phyloP scores from a whole-genome alignment of 2,329 filamentous ascomycete species.

The Venturia asperata region DNA sequence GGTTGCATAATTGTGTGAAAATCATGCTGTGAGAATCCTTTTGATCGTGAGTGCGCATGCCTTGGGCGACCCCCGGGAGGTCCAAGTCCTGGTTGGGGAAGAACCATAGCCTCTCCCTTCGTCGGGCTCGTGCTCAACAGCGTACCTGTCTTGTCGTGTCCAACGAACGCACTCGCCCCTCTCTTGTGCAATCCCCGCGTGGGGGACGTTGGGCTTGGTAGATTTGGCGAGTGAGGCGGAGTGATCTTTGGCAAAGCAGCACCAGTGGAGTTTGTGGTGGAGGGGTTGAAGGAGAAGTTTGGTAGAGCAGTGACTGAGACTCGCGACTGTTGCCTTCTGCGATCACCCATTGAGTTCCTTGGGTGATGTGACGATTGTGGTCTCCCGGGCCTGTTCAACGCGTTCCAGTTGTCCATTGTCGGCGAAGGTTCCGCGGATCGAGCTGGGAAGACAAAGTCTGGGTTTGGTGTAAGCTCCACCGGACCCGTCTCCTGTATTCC shows the following conservation, averaged over 20 bases:
- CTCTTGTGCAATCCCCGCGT: constrained; percentile 59
- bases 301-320: constrained; percentile 40
- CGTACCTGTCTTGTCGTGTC: constrained; percentile 54
- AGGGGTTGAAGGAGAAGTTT: constrained; percentile 44
- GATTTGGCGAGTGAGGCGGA: constrained; percentile 34
- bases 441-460: constrained; percentile 44
- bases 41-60: constrained; percentile 74
- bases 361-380: constrained; percentile 32
- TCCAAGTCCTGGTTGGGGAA: constrained; percentile 45
- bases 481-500: constrained; percentile 14
- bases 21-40: constrained; percentile 76
- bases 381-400: constrained; percentile 28
- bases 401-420: constrained; percentile 22
- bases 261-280: constrained; percentile 28
- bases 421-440: constrained; percentile 25
- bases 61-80: constrained; percentile 53
- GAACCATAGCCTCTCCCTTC: constrained; percentile 54
- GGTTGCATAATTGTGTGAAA: constrained; percentile 62
- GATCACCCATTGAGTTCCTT: constrained; percentile 26
- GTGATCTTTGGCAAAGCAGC: constrained; percentile 27
- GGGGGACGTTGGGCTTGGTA: constrained; percentile 37
- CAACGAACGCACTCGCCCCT: constrained; percentile 80
- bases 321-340: constrained; percentile 32
- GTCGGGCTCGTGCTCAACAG: constrained; percentile 64
- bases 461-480: constrained; percentile 40